phyloP scores from a whole-genome alignment of 1,139 yeast species.

The Blastobotrys arbuscula region DNA sequence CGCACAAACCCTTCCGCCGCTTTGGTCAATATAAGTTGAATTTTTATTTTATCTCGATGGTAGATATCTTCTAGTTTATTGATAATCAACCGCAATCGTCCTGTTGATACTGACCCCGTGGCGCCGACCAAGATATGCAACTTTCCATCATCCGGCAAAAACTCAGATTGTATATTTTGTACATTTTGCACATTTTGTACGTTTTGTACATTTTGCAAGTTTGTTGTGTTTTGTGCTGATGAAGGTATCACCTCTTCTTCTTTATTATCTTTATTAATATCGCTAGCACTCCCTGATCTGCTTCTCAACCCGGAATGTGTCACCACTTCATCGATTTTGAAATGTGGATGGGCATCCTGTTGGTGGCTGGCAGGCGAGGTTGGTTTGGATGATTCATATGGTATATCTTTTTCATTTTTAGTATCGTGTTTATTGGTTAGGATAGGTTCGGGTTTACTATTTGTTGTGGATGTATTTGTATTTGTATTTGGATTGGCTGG shows the following conservation, averaged over 20 bases:
- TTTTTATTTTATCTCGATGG: constrained; percentile 63
- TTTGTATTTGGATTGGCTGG: constrained; percentile 6
- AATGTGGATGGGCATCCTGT: constrained; percentile 75
- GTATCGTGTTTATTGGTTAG: not conserved
- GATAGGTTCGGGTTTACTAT: not conserved
- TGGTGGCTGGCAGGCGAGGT: constrained; percentile 21
- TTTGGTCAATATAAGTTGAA: constrained; percentile 75
- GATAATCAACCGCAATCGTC: constrained; percentile 68
- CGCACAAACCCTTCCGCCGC: constrained; percentile 78
- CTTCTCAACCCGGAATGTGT: constrained; percentile 44
- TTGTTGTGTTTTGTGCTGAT: not conserved
- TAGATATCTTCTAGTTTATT: constrained; percentile 74
- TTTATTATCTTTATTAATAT: not conserved
- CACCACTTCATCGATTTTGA: constrained; percentile 64
- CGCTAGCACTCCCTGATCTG: constrained; percentile 2
- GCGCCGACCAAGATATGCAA: constrained; percentile 82
- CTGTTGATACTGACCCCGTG: constrained; percentile 80
- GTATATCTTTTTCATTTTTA: not conserved
- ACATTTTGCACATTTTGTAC: too few relatives aligned
- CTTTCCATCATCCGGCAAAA: constrained; percentile 88
- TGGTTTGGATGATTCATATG: not conserved
- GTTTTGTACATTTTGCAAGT: constrained; percentile 35
- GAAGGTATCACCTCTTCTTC: not conserved
- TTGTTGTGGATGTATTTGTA: not conserved
- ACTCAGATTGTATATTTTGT: too few relatives aligned